Conservation (phyloP, 805 yeast genomes). For the Candida maesae region DNA sequence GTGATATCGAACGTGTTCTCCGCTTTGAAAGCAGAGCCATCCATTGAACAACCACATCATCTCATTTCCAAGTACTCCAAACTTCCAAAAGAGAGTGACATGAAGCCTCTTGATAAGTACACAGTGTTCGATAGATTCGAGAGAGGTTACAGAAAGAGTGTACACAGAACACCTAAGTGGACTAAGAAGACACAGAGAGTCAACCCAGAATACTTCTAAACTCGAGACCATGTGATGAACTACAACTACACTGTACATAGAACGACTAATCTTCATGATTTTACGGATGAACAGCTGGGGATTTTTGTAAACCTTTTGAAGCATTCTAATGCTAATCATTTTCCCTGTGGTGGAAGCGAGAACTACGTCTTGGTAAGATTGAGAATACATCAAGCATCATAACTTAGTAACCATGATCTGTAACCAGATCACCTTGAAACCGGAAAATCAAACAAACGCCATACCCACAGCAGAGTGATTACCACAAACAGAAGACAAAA, state of each 20-base stretch:
- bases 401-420: no score
- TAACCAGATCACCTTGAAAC: no score
- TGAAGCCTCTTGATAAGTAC: conserved; percentile 82
- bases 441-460: no score
- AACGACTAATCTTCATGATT: conserved; percentile 4
- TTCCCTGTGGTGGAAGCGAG: no score
- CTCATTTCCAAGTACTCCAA: conserved; percentile 32
- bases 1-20: conserved; percentile 64
- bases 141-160: conserved; percentile 79
- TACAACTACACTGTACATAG: conserved; percentile 8
- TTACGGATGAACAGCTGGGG: no score
- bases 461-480: conserved; percentile 4
- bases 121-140: conserved; percentile 75
- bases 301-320: no score
- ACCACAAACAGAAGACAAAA: neutral
- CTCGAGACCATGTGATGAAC: neutral
- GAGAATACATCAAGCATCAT: no score
- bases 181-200: conserved; percentile 78
- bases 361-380: no score
- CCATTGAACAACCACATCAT: conserved; percentile 11
- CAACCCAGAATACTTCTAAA: conserved; percentile 49
- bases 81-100: conserved; percentile 76
- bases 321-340: no score
- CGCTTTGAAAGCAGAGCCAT: conserved; percentile 35
- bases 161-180: conserved; percentile 89